phyloP scores from a whole-genome alignment of 2,329 filamentous ascomycete species.

The Camptophora hylomeconis region DNA sequence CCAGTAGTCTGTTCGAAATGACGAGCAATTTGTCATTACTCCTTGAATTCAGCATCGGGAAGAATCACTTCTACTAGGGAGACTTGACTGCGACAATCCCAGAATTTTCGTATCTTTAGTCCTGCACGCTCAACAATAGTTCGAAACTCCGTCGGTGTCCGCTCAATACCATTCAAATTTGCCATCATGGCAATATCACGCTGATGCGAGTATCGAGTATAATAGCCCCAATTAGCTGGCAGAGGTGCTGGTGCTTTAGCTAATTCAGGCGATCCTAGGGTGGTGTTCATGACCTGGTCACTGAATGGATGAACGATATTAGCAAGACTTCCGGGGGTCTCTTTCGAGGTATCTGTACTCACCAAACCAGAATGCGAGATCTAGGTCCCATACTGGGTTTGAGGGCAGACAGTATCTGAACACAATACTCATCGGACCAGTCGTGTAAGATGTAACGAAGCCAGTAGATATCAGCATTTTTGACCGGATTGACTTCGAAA shows the following conservation, averaged over 20 bases:
- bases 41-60: no score
- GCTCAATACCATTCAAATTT: conserved; percentile 26
- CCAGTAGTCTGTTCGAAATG: no score
- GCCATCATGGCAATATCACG: conserved; percentile 24
- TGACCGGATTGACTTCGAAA: conserved; percentile 15
- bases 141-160: conserved; percentile 22
- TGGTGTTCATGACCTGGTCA: conserved; percentile 27
- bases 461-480: conserved; percentile 16
- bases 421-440: conserved; percentile 16
- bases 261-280: conserved; percentile 19
- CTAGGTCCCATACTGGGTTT: conserved; percentile 13
- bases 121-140: conserved; percentile 20
- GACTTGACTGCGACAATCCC: no score
- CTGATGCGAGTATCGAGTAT: conserved; percentile 21
- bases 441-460: conserved; percentile 18
- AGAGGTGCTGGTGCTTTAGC: conserved; percentile 20
- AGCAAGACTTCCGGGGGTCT: conserved; percentile 1
- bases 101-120: conserved; percentile 16
- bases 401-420: conserved; percentile 14
- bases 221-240: conserved; percentile 25
- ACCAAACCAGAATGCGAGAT: conserved; percentile 8
- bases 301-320: conserved; percentile 7
- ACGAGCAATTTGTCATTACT: no score
- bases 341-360: background rate
- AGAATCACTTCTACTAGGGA: no score